These are phyloP conservation scores for Picea abies DNA, from an alignment of 83 land plant species.

Conservation along the genomic window DNA sequence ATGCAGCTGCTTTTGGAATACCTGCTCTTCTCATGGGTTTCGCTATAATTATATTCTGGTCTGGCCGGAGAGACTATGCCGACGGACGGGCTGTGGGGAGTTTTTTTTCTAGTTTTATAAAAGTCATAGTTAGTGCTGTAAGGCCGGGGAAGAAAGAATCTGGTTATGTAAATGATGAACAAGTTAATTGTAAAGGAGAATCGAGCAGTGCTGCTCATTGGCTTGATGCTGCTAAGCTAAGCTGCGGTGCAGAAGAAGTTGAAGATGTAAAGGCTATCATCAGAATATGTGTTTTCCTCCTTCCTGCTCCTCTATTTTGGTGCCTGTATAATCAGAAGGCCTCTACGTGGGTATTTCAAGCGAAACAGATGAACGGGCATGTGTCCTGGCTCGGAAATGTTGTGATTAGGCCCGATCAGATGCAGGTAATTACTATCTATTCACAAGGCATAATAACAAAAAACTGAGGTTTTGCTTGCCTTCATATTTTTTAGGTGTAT, in stretches of 20 bases:
- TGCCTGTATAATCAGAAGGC: conserved; percentile 41
- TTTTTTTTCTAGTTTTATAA: conserved; percentile 29
- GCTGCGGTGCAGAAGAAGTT: conserved; percentile 22
- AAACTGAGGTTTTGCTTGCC: neutral
- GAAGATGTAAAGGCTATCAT: conserved; percentile 40
- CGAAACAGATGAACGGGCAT: conserved; percentile 28
- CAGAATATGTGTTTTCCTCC: conserved; percentile 27
- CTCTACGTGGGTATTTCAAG: conserved; percentile 47
- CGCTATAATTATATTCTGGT: conserved; percentile 33
- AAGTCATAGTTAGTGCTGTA: conserved; percentile 25
- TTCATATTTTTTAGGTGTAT: too few relatives aligned
- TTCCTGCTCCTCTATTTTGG: conserved; percentile 40
- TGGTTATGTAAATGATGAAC: neutral
- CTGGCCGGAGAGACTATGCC: conserved; percentile 21
- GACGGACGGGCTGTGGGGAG: conserved; percentile 32
- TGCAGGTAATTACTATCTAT: conserved; percentile 26
- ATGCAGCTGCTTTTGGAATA: conserved; percentile 36
- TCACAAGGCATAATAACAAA: too few relatives aligned
- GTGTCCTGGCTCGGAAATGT: conserved; percentile 35
- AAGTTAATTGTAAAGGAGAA: neutral
- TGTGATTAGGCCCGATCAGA: conserved; percentile 38
- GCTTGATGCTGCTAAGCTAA: conserved; percentile 37
- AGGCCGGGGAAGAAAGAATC: conserved; percentile 7
- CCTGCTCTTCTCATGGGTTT: conserved; percentile 38
- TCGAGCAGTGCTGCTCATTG: conserved; percentile 17